Percentiles rank a stretch among this genome's conserved stretches.
These are phyloP conservation scores for Pyropia haitanensis DNA, from an alignment of 23 red algal genomes.

Conservation along the genomic window DNA sequence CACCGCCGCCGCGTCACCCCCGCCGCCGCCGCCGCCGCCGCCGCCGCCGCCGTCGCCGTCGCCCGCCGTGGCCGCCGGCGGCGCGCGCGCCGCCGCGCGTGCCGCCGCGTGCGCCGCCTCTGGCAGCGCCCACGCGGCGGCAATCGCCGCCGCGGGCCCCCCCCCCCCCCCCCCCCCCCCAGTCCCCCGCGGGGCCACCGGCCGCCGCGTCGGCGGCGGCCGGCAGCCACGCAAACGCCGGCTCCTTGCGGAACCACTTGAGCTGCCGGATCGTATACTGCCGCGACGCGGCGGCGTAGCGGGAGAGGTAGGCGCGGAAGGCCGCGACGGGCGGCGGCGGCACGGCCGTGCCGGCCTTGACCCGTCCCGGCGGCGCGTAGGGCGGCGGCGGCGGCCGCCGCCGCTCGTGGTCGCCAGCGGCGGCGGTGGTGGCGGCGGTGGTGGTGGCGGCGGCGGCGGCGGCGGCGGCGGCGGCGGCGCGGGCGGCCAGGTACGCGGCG, in stretches of 20 bases:
- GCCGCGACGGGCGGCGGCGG: background rate
- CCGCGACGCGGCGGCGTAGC: conserved; percentile 67
- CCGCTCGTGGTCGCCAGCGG: background rate
- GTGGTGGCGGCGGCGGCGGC: conserved; percentile 2
- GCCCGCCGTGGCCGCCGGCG: too few species aligned
- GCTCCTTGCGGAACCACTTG: conserved; percentile 80
- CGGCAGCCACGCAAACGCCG: conserved; percentile 57
- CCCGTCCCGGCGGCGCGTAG: too few species aligned
- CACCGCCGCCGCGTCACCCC: background rate
- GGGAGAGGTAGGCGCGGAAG: conserved; percentile 39
- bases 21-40: too few species aligned
- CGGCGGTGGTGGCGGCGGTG: background rate
- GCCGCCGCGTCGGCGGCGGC: conserved; percentile 18
- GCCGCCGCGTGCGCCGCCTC: too few species aligned
- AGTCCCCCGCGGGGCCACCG: too few species aligned
- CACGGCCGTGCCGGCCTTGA: background rate
- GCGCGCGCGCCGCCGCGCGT: too few species aligned
- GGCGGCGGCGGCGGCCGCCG: background rate
- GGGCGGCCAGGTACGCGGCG: conserved; percentile 48
- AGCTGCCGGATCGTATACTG: conserved; percentile 75
- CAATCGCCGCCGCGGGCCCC: too few species aligned
- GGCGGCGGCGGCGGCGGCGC: conserved; percentile 5
- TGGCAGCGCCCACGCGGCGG: too few species aligned
- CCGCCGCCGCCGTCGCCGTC: too few species aligned
- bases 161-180: too few species aligned